Evolutionary conservation across 2,329 filamentous ascomycete genomes (phyloP), one percentile per base, ranked within the genome.

Genomic region (Cryphonectria japonica): DNA sequence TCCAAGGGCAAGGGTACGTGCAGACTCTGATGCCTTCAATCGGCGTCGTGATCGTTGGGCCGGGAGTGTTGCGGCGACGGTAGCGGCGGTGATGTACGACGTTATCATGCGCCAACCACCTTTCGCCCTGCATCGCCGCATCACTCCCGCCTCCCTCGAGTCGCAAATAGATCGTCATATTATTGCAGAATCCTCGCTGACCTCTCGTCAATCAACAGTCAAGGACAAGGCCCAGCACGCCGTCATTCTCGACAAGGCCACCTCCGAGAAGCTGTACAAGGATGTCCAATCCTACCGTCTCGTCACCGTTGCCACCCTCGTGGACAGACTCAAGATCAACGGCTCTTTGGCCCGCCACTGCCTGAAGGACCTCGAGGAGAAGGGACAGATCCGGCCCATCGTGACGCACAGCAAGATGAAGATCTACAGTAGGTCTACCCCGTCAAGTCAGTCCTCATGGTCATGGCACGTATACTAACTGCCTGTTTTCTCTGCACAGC

Each of bases 181-280:
- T 19, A 16, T 13, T 50, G 14, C 19, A 60, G 37, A 34, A 43
- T 46, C 29, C 54, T 46, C 57, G 46, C 69, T 70, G 50, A 60
- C 66, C 22, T 54, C 34, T 34, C 32, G 54, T 62, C 57, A 52
- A 72, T 50, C 69, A 59, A 73, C 74, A 81, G 96, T 99, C 89
- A 99, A 99, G 96, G 96, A 99, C 91, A 99, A 99, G 95, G 95
- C 96, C 87, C 93, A 98, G 86, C 96, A 99, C 91, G 93, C 93
- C 85, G 96, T 99, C 86, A 89, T 98, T 83, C 94, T 99, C 87
- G 96, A 99, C 90, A 99, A 99, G 92, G 83, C 88, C 86, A 97
- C 92, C 83, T 93, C 92, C 78, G 96, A 99, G 87, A 97, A 97
- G 90, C 94, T 99, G 85, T 93, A 97, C 90, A 99, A 99, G 90